These are phyloP conservation scores for Fusarium anguioides DNA, from an alignment of 2,329 filamentous ascomycete species.

Conservation along the genomic window DNA sequence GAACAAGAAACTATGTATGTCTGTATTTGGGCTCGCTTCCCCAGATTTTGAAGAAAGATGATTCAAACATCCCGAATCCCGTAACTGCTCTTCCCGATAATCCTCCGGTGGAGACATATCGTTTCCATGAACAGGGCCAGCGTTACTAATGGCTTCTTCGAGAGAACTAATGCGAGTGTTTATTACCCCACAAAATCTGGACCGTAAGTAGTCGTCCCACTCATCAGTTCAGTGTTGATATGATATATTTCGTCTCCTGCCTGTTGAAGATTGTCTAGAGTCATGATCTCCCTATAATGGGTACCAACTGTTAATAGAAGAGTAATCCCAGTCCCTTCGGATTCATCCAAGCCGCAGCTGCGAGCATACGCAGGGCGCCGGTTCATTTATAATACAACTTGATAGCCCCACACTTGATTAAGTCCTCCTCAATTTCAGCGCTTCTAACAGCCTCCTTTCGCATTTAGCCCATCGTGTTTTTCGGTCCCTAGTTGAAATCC, in stretches of 20 bases:
- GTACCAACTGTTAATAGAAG: background rate
- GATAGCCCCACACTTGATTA: conserved; percentile 24
- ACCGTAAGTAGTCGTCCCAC: background rate
- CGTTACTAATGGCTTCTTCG: conserved; percentile 4
- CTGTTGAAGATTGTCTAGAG: background rate
- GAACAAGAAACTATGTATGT: background rate
- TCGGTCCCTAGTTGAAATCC: conserved; percentile 58
- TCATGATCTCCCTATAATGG: background rate
- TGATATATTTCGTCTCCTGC: conserved; percentile 13
- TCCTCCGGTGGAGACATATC: conserved; percentile 6
- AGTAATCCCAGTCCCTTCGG: conserved; percentile 12
- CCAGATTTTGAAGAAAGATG: background rate
- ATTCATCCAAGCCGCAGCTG: conserved; percentile 27
- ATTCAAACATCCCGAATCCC: conserved; percentile 23
- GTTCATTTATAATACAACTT: conserved; percentile 34
- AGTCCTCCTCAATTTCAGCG: conserved; percentile 16
- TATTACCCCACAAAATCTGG: background rate
- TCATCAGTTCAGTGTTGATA: conserved; percentile 4
- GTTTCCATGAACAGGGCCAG: background rate
- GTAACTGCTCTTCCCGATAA: conserved; percentile 10
- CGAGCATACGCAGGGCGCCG: conserved; percentile 17
- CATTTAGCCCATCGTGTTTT: background rate
- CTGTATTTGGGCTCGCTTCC: background rate
- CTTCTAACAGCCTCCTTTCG: conserved; percentile 11
- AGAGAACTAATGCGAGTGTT: conserved; percentile 17